phyloP scores from a whole-genome alignment of 106 monocot species.

The Platanthera zijinensis region DNA sequence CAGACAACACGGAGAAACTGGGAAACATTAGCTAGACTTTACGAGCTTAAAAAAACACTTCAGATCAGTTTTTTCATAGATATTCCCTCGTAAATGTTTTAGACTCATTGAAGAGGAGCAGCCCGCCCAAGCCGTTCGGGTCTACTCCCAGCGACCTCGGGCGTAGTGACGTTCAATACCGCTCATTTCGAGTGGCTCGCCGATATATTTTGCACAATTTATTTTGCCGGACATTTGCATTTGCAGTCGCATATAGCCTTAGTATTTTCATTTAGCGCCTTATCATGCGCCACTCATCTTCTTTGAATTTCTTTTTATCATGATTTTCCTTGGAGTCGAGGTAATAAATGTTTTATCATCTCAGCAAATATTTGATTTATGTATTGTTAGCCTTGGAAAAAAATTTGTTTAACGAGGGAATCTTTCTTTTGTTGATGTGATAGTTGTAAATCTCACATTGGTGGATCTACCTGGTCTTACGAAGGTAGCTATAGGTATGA shows the following conservation, averaged over 20 bases:
- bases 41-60: not conserved
- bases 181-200: no score
- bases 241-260: no score
- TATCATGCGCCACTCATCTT: no score
- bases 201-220: no score
- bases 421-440: not conserved
- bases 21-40: not conserved
- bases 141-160: no score
- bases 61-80: not conserved
- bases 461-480: slow-evolving; percentile 56
- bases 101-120: no score
- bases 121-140: no score
- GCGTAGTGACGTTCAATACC: no score
- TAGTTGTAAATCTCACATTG: slow-evolving; percentile 53
- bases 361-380: not conserved
- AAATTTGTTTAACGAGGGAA: not conserved
- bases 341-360: not conserved
- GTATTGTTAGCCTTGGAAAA: not conserved
- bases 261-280: no score
- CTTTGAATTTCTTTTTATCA: no score
- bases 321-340: no score
- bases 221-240: no score
- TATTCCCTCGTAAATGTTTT: not conserved
- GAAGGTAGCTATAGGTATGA: slow-evolving; percentile 44
- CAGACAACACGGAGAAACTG: not conserved